phyloP scores from a whole-genome alignment of 371 early-diverging fungal species.

The Mortierella sp. region DNA sequence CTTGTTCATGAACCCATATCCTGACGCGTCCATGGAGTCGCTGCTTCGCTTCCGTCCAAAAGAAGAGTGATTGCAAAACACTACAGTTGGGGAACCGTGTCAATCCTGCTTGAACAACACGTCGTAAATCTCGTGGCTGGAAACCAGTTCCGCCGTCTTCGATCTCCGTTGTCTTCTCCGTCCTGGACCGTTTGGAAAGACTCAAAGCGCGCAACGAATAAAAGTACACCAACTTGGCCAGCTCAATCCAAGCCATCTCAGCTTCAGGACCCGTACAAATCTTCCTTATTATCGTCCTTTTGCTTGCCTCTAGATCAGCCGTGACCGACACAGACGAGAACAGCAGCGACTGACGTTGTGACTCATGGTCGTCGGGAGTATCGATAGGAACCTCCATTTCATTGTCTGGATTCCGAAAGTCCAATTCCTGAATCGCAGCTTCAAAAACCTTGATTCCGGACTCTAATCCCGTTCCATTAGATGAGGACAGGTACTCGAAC shows the following conservation, averaged over 20 bases:
- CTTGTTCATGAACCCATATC: constrained; percentile 56
- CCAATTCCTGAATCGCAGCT: constrained; percentile 55
- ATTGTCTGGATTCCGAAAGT: constrained; percentile 31
- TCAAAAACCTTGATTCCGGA: constrained; percentile 64
- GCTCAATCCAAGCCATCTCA: constrained; percentile 44
- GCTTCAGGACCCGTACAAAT: constrained; percentile 31
- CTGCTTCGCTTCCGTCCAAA: constrained; percentile 74
- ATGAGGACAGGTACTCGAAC: constrained; percentile 64
- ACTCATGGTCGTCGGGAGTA: not conserved
- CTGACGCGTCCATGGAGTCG: constrained; percentile 75
- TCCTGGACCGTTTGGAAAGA: not conserved
- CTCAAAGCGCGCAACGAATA: constrained; percentile 22
- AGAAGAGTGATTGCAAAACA: constrained; percentile 65
- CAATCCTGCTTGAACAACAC: constrained; percentile 59
- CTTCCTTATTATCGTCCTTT: constrained; percentile 15
- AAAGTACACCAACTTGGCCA: constrained; percentile 36
- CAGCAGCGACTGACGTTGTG: constrained; percentile 2
- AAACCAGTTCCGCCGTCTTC: constrained; percentile 42
- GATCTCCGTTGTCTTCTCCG: not conserved
- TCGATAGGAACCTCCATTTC: constrained; percentile 18
- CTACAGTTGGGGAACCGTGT: constrained; percentile 69
- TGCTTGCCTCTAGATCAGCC: constrained; percentile 14
- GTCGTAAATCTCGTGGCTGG: constrained; percentile 64
- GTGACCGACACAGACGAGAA: constrained; percentile 9
- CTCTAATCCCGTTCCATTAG: constrained; percentile 36